Base-by-base conservation (phyloP, 306 rosid species). In the Purshia tridentata region DNA sequence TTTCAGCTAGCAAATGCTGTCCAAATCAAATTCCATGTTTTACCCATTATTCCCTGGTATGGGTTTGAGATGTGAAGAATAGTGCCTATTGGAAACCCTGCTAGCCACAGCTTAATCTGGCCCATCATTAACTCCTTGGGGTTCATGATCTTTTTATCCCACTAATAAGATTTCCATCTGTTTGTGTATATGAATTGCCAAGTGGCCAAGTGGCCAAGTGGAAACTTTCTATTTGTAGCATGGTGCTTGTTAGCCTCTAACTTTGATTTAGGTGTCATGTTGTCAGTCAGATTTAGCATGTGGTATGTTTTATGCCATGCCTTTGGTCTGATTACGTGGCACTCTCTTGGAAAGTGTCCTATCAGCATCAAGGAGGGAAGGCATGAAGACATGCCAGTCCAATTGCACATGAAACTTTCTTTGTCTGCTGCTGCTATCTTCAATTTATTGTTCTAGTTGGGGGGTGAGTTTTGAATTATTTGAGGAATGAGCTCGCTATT, bases 331-430 rank as follows among this genome's bases (percentile, higher is more conserved):
- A 18, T 70, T 15, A 50, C 61, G 61, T 65, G 69, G 39, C 22
- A 8, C 12, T 47, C 71, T 40, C 67, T 45, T 45, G 61, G 22
- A 6, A 50, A 45, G 29, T 59, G 54, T 3, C 53, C 69, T 57
- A 23, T 78, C 77, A 11, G 65, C 82, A 57, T 72, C 65, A 44
- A 1, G 14, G 78, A 46, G 48, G 47, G 57, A 53, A 69, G 66
- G n/a, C 51, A 12, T 65, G 44, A 40, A 42, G 64, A 74, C 9
- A 22, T 44, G 20, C 19, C 2, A 42, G 7, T 9, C 61, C 46
- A 39, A 14, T 49, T 49, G 52, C 42, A 22, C 54, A 9, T 68
- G 71, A 61, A 39, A 37, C 57, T 29, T 8, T 18, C 19, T 29
- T 5, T 61, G 9, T 62, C 51, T 16, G 1, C 8, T 72, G 41